Base-by-base conservation (phyloP, 768 basidiomycete genomes). In the Leccinum arenicola region DNA sequence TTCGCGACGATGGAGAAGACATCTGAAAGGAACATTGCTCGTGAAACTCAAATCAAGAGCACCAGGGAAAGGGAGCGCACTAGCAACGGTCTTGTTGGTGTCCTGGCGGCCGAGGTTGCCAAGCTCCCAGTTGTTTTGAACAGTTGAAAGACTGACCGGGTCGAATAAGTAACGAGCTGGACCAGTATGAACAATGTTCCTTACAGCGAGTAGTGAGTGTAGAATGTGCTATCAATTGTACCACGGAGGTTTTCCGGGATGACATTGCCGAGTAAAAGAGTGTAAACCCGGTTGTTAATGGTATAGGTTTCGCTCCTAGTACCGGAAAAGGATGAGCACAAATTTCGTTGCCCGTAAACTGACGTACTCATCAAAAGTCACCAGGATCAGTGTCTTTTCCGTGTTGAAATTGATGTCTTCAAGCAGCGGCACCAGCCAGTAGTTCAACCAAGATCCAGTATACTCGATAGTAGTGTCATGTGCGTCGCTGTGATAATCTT, bases 301-400 rank as follows among this genome's bases (percentile, higher is more conserved):
- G 65, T 64, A 53, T 74, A 71, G 0, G 66, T 68, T 25, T 71
- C 76, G 36, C 58, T 68, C 45, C 70, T 72, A n/a, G n/a, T n/a
- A 21, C 3, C 29, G 23, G n/a, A 14, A 38, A 12, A 33, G 12
- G 7, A 40, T 55, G n/a, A 57, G 15, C 12, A 33, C 33, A 45
- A 23, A 15, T 21, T 57, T 15, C 15, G 14, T 21, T 48, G 2
- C 25, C 10, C 40, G 14, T 11, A 29, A n/a, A 21, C 40, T 61
- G 58, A 76, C 79, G 43, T 73, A 84, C 71, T 88, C 86, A 55
- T 88, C 86, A 55, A 87, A 87, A 0, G 84, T 86, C 54, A 88
- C 64, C 9, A 86, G 63, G 64, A 88, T 81, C 53, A 88, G 73
- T 1, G 87, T 86, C 21, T 67, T 71, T 51, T 77, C 69, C 57